Evolutionary conservation across 2,329 filamentous ascomycete genomes (phyloP).

Genomic region (Tolypocladium inflatum): DNA sequence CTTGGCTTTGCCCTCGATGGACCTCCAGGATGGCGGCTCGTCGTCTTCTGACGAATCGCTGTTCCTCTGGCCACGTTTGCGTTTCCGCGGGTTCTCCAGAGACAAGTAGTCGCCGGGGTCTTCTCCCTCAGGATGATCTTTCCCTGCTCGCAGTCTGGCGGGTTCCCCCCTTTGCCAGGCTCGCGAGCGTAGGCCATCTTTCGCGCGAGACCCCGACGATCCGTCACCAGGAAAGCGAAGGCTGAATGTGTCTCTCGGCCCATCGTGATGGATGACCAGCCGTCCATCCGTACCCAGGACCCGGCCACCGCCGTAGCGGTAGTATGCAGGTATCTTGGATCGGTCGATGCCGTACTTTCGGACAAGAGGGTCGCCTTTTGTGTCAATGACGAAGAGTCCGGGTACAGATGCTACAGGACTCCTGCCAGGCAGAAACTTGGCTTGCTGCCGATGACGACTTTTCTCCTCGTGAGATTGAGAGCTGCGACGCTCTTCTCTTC

Average conservation of each 20-base stretch:
- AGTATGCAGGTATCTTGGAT: conserved; percentile 62
- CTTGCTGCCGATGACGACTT: neutral
- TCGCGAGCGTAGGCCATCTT: conserved; percentile 37
- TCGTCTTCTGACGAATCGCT: conserved; percentile 35
- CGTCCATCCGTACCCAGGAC: conserved; percentile 56
- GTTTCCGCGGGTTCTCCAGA: conserved; percentile 32
- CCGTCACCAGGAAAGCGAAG: conserved; percentile 34
- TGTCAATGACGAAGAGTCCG: conserved; percentile 53
- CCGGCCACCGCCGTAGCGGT: conserved; percentile 56
- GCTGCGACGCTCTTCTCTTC: conserved; percentile 4
- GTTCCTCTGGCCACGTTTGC: conserved; percentile 21
- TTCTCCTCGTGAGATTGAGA: conserved; percentile 1
- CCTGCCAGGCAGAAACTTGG: neutral
- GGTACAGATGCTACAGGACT: conserved; percentile 7
- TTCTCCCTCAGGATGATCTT: conserved; percentile 9
- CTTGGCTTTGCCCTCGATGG: conserved; percentile 56
- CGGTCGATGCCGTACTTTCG: conserved; percentile 65
- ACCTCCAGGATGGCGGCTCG: conserved; percentile 49
- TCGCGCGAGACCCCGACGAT: conserved; percentile 21
- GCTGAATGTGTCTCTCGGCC: conserved; percentile 45
- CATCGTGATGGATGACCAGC: conserved; percentile 58
- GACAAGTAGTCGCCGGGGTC: conserved; percentile 38
- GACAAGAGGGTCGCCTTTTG: conserved; percentile 67
- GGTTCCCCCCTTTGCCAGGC: conserved; percentile 24
- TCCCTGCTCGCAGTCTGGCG: conserved; percentile 27